Base-by-base conservation (phyloP, 2,329 filamentous ascomycete species). In the Aspergillus aculeatus region DNA sequence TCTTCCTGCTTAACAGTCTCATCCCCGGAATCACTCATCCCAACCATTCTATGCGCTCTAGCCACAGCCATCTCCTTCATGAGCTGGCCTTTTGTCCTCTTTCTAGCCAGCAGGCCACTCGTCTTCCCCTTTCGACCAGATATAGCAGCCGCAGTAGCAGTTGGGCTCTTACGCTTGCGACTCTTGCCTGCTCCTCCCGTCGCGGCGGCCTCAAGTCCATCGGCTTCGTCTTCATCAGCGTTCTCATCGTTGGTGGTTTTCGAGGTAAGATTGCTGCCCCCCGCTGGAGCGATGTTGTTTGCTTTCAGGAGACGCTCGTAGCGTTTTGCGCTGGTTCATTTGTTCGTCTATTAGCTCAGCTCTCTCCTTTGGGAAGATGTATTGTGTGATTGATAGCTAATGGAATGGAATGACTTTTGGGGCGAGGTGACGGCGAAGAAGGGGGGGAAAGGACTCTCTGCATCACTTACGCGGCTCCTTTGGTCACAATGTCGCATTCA, bases 391-490 rank as follows among this genome's bases (percentile, higher is more conserved):
- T 29, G 26, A 6, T 9, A 3, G 7, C 26, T 2, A 29, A 9
- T 29, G 26, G 26, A 1, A 29, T 29, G 26, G 7, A 9, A 29
- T 29, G 26, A 3, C 7, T 10, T 3, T 2, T 2, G 26, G 26
- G 26, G 26, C 7, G 26, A 6, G 26, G 9, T 29, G 7, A 29
- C 26, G 9, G 26, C 26, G 26, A 32, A 57, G 35, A 51, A 16
- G 2, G 32, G 24, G 47, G 44, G n/a, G 50, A n/a, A 24, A 23
- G 24, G 5, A 21, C 2, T 12, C 4, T 35, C 5, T 12, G 38
- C 16, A n/a, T 44, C 12, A 83, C 88, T 81, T 82, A 91, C 89
- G 88, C 88, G 23, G 89, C 89, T 14, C 83, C 87, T 74, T 89
- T 89, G 73, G 77, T 80, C 35, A 87, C 80, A 41, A 91, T 88